These are phyloP conservation scores for Dictyophora rubrovolvata DNA, from an alignment of 768 basidiomycete species.

Conservation along the genomic window DNA sequence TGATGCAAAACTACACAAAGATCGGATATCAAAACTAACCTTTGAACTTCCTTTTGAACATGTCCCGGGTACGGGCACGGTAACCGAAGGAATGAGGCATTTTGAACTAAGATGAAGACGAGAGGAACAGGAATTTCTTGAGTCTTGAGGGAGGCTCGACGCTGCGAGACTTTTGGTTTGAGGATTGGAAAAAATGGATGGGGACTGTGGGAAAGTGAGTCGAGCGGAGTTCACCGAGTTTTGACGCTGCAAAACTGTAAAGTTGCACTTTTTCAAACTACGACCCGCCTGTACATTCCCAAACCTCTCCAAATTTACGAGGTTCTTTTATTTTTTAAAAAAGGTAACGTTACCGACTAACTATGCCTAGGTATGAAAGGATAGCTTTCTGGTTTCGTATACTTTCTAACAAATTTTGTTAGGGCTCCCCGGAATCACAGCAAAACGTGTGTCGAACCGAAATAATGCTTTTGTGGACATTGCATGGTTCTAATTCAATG, in stretches of 20 bases:
- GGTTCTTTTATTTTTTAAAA: not conserved
- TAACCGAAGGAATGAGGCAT: slow-evolving; percentile 99
- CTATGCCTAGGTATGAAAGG: slow-evolving; percentile 5
- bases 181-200: slow-evolving; percentile 33
- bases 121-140: slow-evolving; percentile 13
- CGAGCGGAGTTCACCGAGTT: slow-evolving; percentile 51
- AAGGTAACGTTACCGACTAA: slow-evolving; percentile 7
- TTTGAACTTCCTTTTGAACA: slow-evolving; percentile 99
- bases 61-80: slow-evolving; percentile 99
- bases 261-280: slow-evolving; percentile 37
- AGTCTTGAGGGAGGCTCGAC: slow-evolving; percentile 30
- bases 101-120: slow-evolving; percentile 13
- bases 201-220: slow-evolving; percentile 19
- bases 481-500: slow-evolving; percentile 50
- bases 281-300: slow-evolving; percentile 7
- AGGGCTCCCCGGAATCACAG: slow-evolving; percentile 88
- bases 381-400: slow-evolving; percentile 13
- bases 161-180: slow-evolving; percentile 38
- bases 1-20: slow-evolving; percentile 2
- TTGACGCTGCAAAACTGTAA: slow-evolving; percentile 49
- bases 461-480: slow-evolving; percentile 54
- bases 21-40: slow-evolving; percentile 38
- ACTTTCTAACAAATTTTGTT: slow-evolving; percentile 20
- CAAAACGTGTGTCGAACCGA: slow-evolving; percentile 75
- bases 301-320: slow-evolving; percentile 10